These are phyloP conservation scores for Exophiala xenobiotica DNA, from an alignment of 2,329 filamentous ascomycete species.

Conservation along the genomic window DNA sequence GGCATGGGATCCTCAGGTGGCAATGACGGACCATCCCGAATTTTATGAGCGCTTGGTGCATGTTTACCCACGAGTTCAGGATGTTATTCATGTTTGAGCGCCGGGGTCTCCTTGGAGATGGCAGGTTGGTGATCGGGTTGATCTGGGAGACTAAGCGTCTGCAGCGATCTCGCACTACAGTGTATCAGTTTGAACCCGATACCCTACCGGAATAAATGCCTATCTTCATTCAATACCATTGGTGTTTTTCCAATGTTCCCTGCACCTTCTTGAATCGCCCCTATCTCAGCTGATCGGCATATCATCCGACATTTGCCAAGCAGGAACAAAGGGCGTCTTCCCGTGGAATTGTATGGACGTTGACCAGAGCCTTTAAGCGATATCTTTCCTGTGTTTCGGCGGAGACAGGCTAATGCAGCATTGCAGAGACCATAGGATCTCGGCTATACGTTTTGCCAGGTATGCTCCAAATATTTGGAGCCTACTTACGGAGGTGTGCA, in stretches of 20 bases:
- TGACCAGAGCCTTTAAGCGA: background rate
- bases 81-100: constrained; percentile 60
- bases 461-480: too few species aligned
- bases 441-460: constrained; percentile 2
- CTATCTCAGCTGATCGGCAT: too few species aligned
- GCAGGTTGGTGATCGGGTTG: background rate
- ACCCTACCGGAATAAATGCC: too few species aligned
- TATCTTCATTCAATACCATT: too few species aligned
- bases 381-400: background rate
- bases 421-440: background rate
- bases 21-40: constrained; percentile 78
- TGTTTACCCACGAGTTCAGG: constrained; percentile 81
- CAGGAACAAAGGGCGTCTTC: too few species aligned
- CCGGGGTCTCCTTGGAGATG: background rate
- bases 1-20: constrained; percentile 64
- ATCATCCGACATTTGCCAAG: background rate
- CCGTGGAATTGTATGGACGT: too few species aligned
- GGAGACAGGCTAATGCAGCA: too few species aligned
- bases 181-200: too few species aligned
- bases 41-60: constrained; percentile 75
- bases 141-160: background rate
- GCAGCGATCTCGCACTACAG: too few species aligned
- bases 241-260: too few species aligned
- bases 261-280: too few species aligned
- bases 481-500: too few species aligned